Evolutionary conservation across 225 moss, liverwort and hornwort species (phyloP).

Genomic region (Physcomitrellopsis africana): DNA sequence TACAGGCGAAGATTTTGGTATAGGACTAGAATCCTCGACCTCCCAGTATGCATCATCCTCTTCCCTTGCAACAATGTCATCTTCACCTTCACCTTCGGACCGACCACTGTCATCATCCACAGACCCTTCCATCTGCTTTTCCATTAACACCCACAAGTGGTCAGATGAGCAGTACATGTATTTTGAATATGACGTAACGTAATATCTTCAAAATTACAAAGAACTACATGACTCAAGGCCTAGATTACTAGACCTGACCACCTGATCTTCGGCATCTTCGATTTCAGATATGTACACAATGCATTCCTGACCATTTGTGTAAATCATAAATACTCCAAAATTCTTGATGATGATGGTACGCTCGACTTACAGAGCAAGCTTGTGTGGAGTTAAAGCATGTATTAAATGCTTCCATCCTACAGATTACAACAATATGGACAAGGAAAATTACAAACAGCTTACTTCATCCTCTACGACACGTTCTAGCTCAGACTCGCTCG

Average conservation of each 20-base stretch:
- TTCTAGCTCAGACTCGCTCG: conserved; percentile 65
- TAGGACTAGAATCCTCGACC: conserved; percentile 57
- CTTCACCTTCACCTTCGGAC: conserved; percentile 74
- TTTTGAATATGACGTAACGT: not conserved
- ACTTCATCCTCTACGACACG: conserved; percentile 73
- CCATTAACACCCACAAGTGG: not conserved
- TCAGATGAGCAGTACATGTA: conserved; percentile 10
- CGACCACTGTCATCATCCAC: conserved; percentile 92
- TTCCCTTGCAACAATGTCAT: conserved; percentile 52
- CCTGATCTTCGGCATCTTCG: not conserved
- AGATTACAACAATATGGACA: conserved; percentile 4
- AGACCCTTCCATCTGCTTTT: conserved; percentile 74
- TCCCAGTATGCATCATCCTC: conserved; percentile 82
- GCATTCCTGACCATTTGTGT: not conserved
- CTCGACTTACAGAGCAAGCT: not conserved
- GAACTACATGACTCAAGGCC: not conserved
- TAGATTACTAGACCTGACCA: not conserved
- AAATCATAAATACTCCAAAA: not conserved
- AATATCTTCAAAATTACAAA: not conserved
- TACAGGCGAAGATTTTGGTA: conserved; percentile 30
- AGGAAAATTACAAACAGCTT: conserved; percentile 24
- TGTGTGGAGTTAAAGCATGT: not conserved
- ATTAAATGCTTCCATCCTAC: not conserved
- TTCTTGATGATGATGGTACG: not conserved
- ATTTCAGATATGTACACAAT: no score